Evolutionary conservation across 768 basidiomycete genomes (phyloP), one percentile per base, ranked within the genome.

Genomic region (Trametes gibbosa): DNA sequence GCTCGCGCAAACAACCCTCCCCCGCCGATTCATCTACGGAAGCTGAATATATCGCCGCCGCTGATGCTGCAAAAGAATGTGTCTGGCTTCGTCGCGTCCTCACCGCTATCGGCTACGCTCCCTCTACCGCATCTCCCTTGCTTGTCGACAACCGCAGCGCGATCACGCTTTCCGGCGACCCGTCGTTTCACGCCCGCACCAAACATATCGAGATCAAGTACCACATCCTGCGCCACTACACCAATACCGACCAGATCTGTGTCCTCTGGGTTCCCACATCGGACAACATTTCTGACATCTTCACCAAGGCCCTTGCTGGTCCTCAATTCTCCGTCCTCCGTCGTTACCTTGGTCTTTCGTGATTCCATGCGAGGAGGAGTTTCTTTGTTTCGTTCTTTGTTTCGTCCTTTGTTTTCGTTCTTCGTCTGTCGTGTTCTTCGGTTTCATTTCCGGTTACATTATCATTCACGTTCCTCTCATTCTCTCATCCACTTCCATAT

Each of bases 141-240:
- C 60, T 27, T 37, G 66, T 66, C 42, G 73, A 81, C 65, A 81
- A 80, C 58, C 64, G 72, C 19, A 72, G 72, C 0, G 69, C 77
- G 0, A 76, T 76, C 24, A 61, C 52, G 1, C 65, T 79, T 3
- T 59, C 74, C 0, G 59, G 69, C 6, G 75, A 81, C 50, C 68
- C 76, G 0, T 45, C 63, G 1, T 68, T 69, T 54, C 78, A 81
- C 54, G 49, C 65, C 2, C 63, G 73, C 17, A 69, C 72, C 9
- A 80, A 78, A 62, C 80, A 80, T 65, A 75, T 81, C 56, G 74
- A 78, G 25, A 70, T 78, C 13, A 58, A 68, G 4, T 76, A 81
- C 58, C 76, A 69, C 53, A 56, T 79, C n/a, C 69, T 53, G 5
- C 51, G 73, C 1, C 70, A 81, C 56, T 58, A 57, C 1, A 65